phyloP scores from a whole-genome alignment of 306 rosid species.

The Heteromeles arbutifolia region DNA sequence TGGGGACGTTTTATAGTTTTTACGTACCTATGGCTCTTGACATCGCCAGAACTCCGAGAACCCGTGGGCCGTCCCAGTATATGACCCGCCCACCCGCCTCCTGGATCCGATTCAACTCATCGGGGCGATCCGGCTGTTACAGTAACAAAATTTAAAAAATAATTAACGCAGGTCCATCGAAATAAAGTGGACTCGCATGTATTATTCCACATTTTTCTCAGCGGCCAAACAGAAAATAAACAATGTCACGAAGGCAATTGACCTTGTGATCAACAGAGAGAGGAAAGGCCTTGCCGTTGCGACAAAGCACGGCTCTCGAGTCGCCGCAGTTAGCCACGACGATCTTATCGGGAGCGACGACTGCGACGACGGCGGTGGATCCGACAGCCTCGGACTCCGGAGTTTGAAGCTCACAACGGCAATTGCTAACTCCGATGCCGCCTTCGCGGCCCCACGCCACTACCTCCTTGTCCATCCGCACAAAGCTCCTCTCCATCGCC shows the following conservation, averaged over 20 bases:
- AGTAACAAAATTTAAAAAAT: background rate
- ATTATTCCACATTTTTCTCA: background rate
- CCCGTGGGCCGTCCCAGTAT: conserved; percentile 60
- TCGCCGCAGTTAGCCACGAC: conserved; percentile 63
- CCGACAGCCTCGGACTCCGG: conserved; percentile 63
- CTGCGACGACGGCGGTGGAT: conserved; percentile 49
- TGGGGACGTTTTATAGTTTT: background rate
- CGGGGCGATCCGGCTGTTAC: conserved; percentile 67
- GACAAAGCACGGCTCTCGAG: conserved; percentile 60
- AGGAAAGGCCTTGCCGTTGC: conserved; percentile 48
- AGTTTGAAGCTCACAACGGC: conserved; percentile 49
- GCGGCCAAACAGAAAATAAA: background rate
- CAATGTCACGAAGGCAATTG: background rate
- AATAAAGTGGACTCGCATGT: background rate
- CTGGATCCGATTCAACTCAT: conserved; percentile 48
- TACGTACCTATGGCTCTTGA: conserved; percentile 62
- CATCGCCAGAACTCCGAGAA: conserved; percentile 64
- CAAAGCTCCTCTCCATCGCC: conserved; percentile 48
- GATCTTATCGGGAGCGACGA: conserved; percentile 44
- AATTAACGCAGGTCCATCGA: background rate
- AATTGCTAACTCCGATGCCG: conserved; percentile 18
- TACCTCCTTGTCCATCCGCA: conserved; percentile 51
- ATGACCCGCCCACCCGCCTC: conserved; percentile 60
- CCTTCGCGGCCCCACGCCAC: conserved; percentile 16
- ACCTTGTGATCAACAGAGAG: conserved; percentile 70